Evolutionary conservation across 2,329 filamentous ascomycete genomes (phyloP), one percentile per base, ranked within the genome.

Genomic region (Aspergillus chevalieri): DNA sequence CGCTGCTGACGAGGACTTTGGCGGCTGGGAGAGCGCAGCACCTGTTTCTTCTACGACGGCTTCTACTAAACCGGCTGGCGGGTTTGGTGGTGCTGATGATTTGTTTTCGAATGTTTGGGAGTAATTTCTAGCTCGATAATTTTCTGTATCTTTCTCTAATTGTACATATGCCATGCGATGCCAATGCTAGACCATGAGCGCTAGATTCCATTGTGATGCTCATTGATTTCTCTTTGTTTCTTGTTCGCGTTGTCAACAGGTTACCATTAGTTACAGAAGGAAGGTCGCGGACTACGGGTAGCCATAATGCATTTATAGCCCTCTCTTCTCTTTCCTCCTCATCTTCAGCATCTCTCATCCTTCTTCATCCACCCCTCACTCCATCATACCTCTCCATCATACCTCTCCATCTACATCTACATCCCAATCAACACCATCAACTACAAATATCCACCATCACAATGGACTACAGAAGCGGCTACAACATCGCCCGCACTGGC

Each of bases 51-150:
- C 76, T 7, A 65, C 70, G 1, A 50, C 65, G 10, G 56, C 52
- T 45, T 39, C 59, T 39, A 43, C 60, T 36, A 71, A 86, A 70
- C 74, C 84, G 30, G 72, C 78, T 12, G 81, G 85, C 57, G 83
- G 80, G 17, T 82, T 78, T 47, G 84, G 82, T 48, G 75, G 72
- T 26, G 68, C 71, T 46, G 92, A 96, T 57, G 92, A 97, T 73
- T 69, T 97, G 62, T 97, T 97, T 71, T 90, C 86, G 28, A 97
- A 97, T 69, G 92, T 97, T 45, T 97, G 92, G 92, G 81, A 90
- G 73, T 96, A 74, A 47, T 36, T 39, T 45, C 30, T 49, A 44
- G 48, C 46, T 38, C 46, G 51, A 79, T 28, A 26, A 36, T 28
- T 53, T 41, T 46, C 26, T 50, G 47, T 30, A 30, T 38, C 19